Percentiles rank a stretch among this genome's conserved stretches.
These are phyloP conservation scores for Brettanomyces nanus DNA, from an alignment of 805 yeast genomes.

Conservation along the genomic window DNA sequence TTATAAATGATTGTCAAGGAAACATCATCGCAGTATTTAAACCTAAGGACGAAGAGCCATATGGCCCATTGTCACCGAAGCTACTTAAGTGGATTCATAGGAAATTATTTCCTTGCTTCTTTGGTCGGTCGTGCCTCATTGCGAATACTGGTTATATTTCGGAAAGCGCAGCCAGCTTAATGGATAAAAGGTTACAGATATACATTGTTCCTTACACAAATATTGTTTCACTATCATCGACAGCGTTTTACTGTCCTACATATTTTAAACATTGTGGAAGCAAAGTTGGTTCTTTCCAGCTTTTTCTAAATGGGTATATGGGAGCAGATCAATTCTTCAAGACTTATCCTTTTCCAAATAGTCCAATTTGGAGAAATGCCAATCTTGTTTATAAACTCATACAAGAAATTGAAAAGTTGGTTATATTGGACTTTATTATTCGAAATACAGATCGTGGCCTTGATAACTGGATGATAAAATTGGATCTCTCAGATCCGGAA, in stretches of 20 bases:
- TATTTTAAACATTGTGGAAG: constrained; percentile 35
- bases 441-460: constrained; percentile 68
- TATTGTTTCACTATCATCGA: constrained; percentile 40
- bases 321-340: constrained; percentile 56
- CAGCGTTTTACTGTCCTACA: constrained; percentile 43
- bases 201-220: constrained; percentile 62
- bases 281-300: constrained; percentile 62
- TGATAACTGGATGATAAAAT: constrained; percentile 71
- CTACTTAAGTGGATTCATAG: constrained; percentile 77
- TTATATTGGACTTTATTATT: constrained; percentile 63
- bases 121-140: constrained; percentile 64
- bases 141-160: constrained; percentile 68
- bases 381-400: constrained; percentile 42
- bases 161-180: constrained; percentile 62
- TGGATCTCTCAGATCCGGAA: constrained; percentile 32
- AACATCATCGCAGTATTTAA: constrained; percentile 55
- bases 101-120: constrained; percentile 68
- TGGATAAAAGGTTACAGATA: constrained; percentile 53
- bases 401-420: constrained; percentile 58
- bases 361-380: constrained; percentile 28
- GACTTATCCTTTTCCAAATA: constrained; percentile 42
- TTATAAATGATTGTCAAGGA: constrained; percentile 32
- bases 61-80: constrained; percentile 69
- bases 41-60: constrained; percentile 77
- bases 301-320: constrained; percentile 48